Conservation (phyloP, 257 asterid species). For the Gardenia jasminoides region DNA sequence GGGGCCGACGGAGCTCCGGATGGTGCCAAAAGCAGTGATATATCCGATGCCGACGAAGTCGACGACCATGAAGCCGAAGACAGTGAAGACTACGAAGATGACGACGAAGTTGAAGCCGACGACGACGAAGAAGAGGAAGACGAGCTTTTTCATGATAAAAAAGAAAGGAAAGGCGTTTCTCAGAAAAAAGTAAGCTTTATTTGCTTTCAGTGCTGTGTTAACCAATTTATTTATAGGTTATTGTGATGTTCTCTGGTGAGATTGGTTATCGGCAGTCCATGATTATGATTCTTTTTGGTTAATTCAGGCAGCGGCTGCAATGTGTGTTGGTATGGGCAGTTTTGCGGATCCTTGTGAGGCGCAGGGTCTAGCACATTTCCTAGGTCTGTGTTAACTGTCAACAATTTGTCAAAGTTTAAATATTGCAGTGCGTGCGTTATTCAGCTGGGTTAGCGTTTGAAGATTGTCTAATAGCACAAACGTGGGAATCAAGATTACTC, state of each 20-base stretch:
- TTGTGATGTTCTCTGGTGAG: slow-evolving; percentile 1
- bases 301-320: slow-evolving; percentile 95
- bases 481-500: neutral
- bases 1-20: slow-evolving; percentile 20
- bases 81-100: slow-evolving; percentile 42
- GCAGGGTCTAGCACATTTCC: slow-evolving; percentile 95
- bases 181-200: slow-evolving; percentile 62
- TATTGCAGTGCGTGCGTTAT: neutral
- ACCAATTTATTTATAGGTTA: neutral
- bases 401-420: neutral
- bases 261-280: neutral
- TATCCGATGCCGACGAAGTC: slow-evolving; percentile 36
- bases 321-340: slow-evolving; percentile 95
- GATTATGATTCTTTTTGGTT: slow-evolving; percentile 13
- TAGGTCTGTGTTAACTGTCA: slow-evolving; percentile 48
- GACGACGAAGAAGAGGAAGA: slow-evolving; percentile 37
- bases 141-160: slow-evolving; percentile 1
- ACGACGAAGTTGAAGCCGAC: slow-evolving; percentile 26
- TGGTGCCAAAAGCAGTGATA: slow-evolving; percentile 16
- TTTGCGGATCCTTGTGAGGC: slow-evolving; percentile 92
- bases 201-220: neutral
- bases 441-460: neutral
- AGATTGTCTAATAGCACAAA: neutral
- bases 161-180: slow-evolving; percentile 38
- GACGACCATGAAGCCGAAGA: slow-evolving; percentile 43